Conservation (phyloP, 2,329 filamentous ascomycete genomes). For the Alternaria tenuissima region DNA sequence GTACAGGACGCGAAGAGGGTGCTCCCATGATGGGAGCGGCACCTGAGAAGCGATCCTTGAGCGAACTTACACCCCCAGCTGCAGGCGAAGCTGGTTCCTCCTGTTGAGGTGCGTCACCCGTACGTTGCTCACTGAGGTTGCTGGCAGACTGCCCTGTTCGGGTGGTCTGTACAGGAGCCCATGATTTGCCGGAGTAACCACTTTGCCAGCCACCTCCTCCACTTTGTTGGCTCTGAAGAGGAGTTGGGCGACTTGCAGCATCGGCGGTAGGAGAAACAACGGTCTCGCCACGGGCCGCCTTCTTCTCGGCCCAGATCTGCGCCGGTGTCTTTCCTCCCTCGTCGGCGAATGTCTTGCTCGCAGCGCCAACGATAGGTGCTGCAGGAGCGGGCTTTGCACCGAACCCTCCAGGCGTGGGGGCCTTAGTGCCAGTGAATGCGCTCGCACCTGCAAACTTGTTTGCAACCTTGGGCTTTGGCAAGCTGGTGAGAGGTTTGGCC, state of each 20-base stretch:
- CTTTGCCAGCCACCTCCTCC: conserved; percentile 85
- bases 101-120: conserved; percentile 61
- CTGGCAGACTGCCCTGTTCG: conserved; percentile 71
- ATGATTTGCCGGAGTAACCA: conserved; percentile 87
- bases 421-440: conserved; percentile 86
- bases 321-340: conserved; percentile 95
- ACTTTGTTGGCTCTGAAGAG: conserved; percentile 69
- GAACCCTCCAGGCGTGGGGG: conserved; percentile 77
- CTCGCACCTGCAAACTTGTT: conserved; percentile 82
- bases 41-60: conserved; percentile 84
- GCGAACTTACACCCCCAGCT: conserved; percentile 72
- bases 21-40: conserved; percentile 65
- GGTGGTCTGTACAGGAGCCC: conserved; percentile 82
- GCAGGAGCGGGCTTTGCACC: conserved; percentile 67
- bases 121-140: conserved; percentile 67
- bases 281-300: conserved; percentile 76
- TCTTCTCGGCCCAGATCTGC: conserved; percentile 97
- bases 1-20: conserved; percentile 54
- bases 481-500: conserved; percentile 81
- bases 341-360: conserved; percentile 93
- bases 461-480: conserved; percentile 94
- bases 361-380: conserved; percentile 74
- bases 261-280: conserved; percentile 54
- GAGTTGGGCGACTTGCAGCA: conserved; percentile 31
- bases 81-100: conserved; percentile 64